These are phyloP conservation scores for Bothriochloa decipiens DNA, from an alignment of 176 grass and related monocot genomes.

Conservation along the genomic window DNA sequence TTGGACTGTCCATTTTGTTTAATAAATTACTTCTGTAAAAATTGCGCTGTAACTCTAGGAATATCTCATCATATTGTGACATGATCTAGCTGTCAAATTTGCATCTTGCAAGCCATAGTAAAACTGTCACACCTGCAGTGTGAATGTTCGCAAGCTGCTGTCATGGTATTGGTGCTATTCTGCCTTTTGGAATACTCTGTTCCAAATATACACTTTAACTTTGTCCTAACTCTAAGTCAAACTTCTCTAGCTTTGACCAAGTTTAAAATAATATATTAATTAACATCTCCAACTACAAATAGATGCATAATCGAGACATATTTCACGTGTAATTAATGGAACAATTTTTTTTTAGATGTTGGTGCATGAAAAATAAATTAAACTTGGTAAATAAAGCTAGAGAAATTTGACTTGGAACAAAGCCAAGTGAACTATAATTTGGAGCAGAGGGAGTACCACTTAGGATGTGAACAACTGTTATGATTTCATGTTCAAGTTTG, in stretches of 20 bases:
- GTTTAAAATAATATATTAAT: neutral
- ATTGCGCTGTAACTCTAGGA: neutral
- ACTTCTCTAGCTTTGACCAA: no score
- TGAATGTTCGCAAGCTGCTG: neutral
- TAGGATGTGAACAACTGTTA: conserved; percentile 19
- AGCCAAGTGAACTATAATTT: neutral
- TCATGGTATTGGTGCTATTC: neutral
- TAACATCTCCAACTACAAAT: neutral
- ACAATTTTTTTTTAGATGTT: neutral
- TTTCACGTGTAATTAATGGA: neutral
- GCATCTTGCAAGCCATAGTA: neutral
- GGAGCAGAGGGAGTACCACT: neutral
- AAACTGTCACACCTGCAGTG: neutral
- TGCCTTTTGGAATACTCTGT: neutral
- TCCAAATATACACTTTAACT: neutral
- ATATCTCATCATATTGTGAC: conserved; percentile 11
- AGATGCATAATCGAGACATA: neutral
- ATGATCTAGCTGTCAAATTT: neutral
- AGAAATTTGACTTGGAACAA: neutral
- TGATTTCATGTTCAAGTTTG: conserved; percentile 1
- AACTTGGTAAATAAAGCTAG: neutral
- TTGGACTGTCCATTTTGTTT: neutral
- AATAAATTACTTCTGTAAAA: neutral
- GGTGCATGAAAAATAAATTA: neutral
- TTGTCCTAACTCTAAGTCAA: no score